Base-by-base conservation (phyloP, 2,329 filamentous ascomycete genomes). In the Westerdykella ornata region DNA sequence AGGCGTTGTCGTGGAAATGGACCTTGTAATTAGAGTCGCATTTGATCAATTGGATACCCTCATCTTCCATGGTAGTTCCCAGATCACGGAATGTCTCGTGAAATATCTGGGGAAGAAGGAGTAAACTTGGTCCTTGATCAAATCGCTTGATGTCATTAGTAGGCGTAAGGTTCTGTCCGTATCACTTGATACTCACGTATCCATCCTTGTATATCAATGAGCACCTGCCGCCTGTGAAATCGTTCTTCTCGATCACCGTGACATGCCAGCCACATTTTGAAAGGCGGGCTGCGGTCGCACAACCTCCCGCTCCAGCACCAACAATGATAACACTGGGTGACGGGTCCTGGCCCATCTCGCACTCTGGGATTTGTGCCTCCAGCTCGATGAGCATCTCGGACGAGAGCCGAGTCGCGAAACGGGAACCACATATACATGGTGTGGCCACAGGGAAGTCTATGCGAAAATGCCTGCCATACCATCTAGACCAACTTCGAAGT, bases 171-270 rank as follows among this genome's bases (percentile, higher is more conserved):
- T 33, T 13, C 22, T 2, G n/a, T 13, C 13, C 17, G 2, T 32
- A 34, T 19, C 16, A 17, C n/a, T 8, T 17, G 28, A 39, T 8
- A 35, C 65, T 37, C 54, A 72, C 78, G 61, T 80, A 79, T 41
- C 76, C 79, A 36, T 76, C 67, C 44, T 76, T 68, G 39, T 76
- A 68, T 29, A 87, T 73, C 18, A 87, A 65, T 34, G 78, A 83
- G 65, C 83, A 88, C 41, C 84, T 72, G 3, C 84, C 84, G 35
- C 84, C 84, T 0, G 79, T 81, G 59, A 84, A 85, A 42, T 69
- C 68, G 56, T 88, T 87, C 70, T 87, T 87, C 64, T 88, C 84
- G n/a, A 88, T 67, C 1, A 88, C 80, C 0, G 82, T 87, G n/a
- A 88, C 84, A 26, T 73, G 62, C 60, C 82, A 80, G 30, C 84